Evolutionary conservation across 2,329 filamentous ascomycete genomes (phyloP), one percentile per base, ranked within the genome.

Genomic region (Tricladium varicosporioides): DNA sequence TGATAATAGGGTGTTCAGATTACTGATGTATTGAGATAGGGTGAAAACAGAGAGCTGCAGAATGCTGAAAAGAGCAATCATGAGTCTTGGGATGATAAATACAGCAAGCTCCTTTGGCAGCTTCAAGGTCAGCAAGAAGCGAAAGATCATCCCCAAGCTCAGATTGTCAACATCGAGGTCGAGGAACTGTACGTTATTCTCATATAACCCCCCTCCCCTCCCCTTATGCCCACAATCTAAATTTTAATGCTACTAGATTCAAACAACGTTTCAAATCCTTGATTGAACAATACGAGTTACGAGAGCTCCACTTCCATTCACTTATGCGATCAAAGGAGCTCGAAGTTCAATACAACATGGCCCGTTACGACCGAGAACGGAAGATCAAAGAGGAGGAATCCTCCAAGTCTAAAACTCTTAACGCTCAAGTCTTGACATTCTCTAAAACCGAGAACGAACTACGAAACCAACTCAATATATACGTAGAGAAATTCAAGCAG

Each of bases 401-500:
- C 18, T 82, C 81, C 54, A 89, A 92, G 66, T 90, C 91, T 57
- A 87, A 92, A 61, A 89, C 93, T 63, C 80, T 99, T 52, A 96
- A 94, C 66, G 81, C 86, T 36, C 94, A 99, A 74, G 92, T 97
- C 19, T 91, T 92, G 64, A 95, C 92, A 1, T 97, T 97, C 72
- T 94, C 92, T 36, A 94, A 96, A 74, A 97, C 93, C 9, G 94
- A 99, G 75, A 88, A 90, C 14, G 93, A 97, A 74, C 81, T 99
- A 54, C 81, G 94, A 59, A 95, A 91, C 67, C 94, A 99, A 74
- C 85, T 99, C 67, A 97, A 97, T 72, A 93, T 97, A 67, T 99
- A 99, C 69, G 93, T 97, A 22, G 94, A 99, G 72, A 99, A 97
- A 77, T 97, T 97, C 77, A 97, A 97, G 79, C 94, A 99, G 89